Evolutionary conservation across 306 rosid species (phyloP), one percentile per base, ranked within the genome.

Genomic region (Casuarina cunninghamiana): DNA sequence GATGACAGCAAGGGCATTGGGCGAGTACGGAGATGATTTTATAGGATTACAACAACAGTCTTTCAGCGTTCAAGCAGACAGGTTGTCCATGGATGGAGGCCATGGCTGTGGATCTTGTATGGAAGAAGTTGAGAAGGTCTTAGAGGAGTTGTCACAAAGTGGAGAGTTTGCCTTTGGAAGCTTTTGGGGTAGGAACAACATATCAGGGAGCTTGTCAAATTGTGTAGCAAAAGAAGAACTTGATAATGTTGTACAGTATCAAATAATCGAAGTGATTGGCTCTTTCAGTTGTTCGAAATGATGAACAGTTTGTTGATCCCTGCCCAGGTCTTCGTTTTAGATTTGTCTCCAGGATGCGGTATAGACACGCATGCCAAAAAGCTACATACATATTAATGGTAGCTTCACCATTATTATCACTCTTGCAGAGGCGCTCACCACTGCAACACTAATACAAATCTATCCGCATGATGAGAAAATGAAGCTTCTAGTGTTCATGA

Each of bases 131-230:
- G 97, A 92, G 81, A 87, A 78, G 84, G 93, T 87, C 46, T 80
- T 94, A 86, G 85, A 90, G 75, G 95, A 83, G 73, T 61, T 94
- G 65, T 80, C 83, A 50, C 65, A 81, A 10, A 90, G 80, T 57
- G 97, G 98, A 63, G 93, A 87, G 81, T 90, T 94, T 66, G 91
- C 76, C 46, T 94, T 94, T 86, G 98, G 98, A 75, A 92, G 93
- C 80, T 94, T 94, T 78, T 88, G 94, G 93, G 83, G 90, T 37
- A 80, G 78, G 74, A 75, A 82, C n/a, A 77, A 44, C 15, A 72
- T 49, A 65, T 55, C 75, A 54, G 83, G 79, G 11, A 53, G 60
- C 19, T 48, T 75, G 17, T 67, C 83, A n/a, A 68, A 32, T 43
- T 69, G 55, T 80, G 74, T 68, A 73, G 60, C 73, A 66, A 78